Conservation (phyloP, 129 eudicot species). For the Gnaphalium uliginosum region DNA sequence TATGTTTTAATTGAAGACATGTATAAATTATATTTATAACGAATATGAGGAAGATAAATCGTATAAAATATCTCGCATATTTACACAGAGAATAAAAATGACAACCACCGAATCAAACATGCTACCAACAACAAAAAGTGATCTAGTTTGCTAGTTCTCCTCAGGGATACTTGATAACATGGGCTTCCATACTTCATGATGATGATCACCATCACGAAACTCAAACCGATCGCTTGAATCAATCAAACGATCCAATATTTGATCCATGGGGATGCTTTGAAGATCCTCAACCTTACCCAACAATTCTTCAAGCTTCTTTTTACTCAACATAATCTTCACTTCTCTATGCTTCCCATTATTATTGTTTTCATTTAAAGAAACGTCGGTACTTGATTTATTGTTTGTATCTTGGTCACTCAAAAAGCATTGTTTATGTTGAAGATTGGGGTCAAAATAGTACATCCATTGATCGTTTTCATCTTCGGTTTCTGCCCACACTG, state of each 20-base stretch:
- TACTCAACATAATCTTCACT: constrained; percentile 48
- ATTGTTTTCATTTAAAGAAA: neutral
- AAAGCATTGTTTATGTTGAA: constrained; percentile 29
- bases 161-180: constrained; percentile 44
- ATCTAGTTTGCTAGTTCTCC: constrained; percentile 6
- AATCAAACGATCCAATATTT: constrained; percentile 36
- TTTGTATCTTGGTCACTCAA: constrained; percentile 11
- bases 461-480: constrained; percentile 35
- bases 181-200: constrained; percentile 42
- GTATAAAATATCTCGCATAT: neutral
- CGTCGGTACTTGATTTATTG: neutral
- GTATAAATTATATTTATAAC: too few relatives aligned
- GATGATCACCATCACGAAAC: neutral
- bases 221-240: constrained; percentile 23
- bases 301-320: constrained; percentile 41
- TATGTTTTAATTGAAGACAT: too few relatives aligned
- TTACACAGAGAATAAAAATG: neutral
- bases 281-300: constrained; percentile 35
- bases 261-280: constrained; percentile 35
- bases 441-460: constrained; percentile 29
- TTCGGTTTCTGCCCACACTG: constrained; percentile 41
- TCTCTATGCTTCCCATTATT: constrained; percentile 16
- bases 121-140: neutral
- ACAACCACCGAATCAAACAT: constrained; percentile 7
- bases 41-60: too few relatives aligned